Base-by-base conservation (phyloP, 2,329 filamentous ascomycete genomes). In the Cephalotrichum gorgonifer region DNA sequence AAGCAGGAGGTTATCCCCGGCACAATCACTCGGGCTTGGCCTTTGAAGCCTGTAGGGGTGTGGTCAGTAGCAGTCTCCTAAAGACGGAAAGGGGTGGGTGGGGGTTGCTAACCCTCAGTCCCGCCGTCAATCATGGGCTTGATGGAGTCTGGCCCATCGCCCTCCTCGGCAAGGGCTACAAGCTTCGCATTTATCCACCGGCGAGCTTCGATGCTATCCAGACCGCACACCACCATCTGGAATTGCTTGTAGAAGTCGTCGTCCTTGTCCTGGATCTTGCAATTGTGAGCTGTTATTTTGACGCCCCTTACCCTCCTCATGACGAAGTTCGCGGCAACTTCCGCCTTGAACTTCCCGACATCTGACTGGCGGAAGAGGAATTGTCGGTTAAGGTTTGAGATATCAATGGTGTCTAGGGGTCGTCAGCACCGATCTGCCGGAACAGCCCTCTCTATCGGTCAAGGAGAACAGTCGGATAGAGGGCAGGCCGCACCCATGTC, bases 181-280 rank as follows among this genome's bases (percentile, higher is more conserved):
- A 98, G 74, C 17, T 85, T 96, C 47, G 90, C 85, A 64, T 98
- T 98, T 66, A 98, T 98, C 94, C 94, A 98, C 52, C 93, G 79
- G n/a, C 93, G 80, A 38, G 93, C 93, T 68, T 98, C 93, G 57
- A 98, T 93, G 64, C 88, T 95, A 74, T 98, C 93, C 22, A 98
- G 73, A 2, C 94, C 93, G 63, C 93, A 98, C 43, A 98, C 81
- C 44, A 98, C 79, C 50, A 96, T 78, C 63, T 88, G 88, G 67
- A 98, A 98, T 60, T 96, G 88, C 81, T 90, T 90, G 68, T 98
- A 98, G 65, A 96, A 98, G 52, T 85, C 83, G 60, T 94, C 86
- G 62, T 95, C 90, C 60, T 95, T 95, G 67, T 98, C 93, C 65
- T 98, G 93, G 57, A 98, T 98, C 62, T 85, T 88, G 58, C 87